phyloP scores from a whole-genome alignment of 352 stramenopile genomes.

The Globisporangium spinosum region DNA sequence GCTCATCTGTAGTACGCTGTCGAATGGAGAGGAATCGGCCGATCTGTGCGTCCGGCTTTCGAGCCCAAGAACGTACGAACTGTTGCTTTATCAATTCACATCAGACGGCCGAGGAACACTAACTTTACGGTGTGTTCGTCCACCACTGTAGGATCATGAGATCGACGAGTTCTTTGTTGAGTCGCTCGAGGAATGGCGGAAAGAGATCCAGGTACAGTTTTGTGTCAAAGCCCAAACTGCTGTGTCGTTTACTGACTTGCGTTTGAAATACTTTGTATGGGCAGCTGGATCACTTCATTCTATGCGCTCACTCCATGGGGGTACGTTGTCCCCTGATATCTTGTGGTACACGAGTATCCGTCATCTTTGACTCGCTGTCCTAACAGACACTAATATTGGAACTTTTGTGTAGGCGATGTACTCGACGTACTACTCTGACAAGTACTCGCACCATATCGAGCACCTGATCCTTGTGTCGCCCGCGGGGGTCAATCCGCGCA shows the following conservation, averaged over 20 bases:
- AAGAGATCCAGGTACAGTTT: constrained; percentile 35
- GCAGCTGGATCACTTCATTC: constrained; percentile 69
- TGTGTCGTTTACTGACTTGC: background rate
- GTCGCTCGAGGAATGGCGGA: constrained; percentile 70
- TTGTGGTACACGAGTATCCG: background rate
- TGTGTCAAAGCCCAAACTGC: background rate
- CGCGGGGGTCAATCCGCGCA: constrained; percentile 51
- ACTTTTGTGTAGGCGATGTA: constrained; percentile 53
- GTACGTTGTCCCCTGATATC: constrained; percentile 26
- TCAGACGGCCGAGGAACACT: background rate
- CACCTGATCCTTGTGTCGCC: constrained; percentile 77
- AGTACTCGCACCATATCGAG: constrained; percentile 66
- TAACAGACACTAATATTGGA: background rate
- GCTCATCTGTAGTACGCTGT: constrained; percentile 55
- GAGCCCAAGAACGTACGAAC: constrained; percentile 43
- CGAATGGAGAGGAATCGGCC: constrained; percentile 78
- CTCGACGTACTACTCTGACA: constrained; percentile 70
- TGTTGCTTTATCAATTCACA: no score
- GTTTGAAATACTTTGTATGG: background rate
- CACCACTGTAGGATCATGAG: constrained; percentile 50
- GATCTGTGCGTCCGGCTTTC: constrained; percentile 61
- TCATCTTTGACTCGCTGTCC: background rate
- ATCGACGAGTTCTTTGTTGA: constrained; percentile 82
- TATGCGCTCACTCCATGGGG: constrained; percentile 79
- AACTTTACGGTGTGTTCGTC: background rate